Conservation (phyloP, 2,329 filamentous ascomycete species). For the Colletotrichum tanaceti region DNA sequence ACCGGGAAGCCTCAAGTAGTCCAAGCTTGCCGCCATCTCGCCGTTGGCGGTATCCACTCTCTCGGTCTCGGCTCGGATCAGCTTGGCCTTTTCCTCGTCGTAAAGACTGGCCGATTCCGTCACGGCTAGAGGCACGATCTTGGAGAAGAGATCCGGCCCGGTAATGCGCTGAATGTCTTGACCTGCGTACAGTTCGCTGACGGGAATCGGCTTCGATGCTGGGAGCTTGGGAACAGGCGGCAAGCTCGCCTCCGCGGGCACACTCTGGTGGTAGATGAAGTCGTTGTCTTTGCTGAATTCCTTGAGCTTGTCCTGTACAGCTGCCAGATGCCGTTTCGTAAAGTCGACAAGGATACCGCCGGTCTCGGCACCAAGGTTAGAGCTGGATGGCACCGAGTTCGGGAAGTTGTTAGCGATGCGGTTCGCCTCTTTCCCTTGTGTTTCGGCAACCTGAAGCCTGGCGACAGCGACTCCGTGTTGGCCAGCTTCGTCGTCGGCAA, state of each 20-base stretch:
- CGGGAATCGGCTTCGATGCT: conserved; percentile 95
- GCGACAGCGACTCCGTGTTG: conserved; percentile 88
- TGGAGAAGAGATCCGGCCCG: conserved; percentile 95
- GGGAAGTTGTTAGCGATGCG: conserved; percentile 84
- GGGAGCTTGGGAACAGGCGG: conserved; percentile 88
- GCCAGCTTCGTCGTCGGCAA: conserved; percentile 89
- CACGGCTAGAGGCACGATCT: conserved; percentile 94
- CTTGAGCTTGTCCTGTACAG: conserved; percentile 82
- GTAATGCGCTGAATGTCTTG: conserved; percentile 98
- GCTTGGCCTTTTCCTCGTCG: conserved; percentile 97
- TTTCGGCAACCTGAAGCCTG: conserved; percentile 84
- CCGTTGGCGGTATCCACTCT: conserved; percentile 91
- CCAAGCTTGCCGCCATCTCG: conserved; percentile 94
- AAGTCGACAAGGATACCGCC: conserved; percentile 80
- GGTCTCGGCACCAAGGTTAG: conserved; percentile 86
- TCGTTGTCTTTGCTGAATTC: conserved; percentile 93
- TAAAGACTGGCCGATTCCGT: conserved; percentile 97
- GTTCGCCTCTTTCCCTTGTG: conserved; percentile 80
- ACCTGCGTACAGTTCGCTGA: conserved; percentile 95
- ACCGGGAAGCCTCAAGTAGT: conserved; percentile 90
- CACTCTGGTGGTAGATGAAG: conserved; percentile 95
- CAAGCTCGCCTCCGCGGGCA: conserved; percentile 86
- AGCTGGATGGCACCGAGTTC: conserved; percentile 78
- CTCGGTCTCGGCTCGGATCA: conserved; percentile 93
- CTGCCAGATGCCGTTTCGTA: conserved; percentile 82